Percentiles rank a stretch among this genome's conserved stretches.
Conservation (phyloP, 331 rosid genomes). For the Malus hybrid region DNA sequence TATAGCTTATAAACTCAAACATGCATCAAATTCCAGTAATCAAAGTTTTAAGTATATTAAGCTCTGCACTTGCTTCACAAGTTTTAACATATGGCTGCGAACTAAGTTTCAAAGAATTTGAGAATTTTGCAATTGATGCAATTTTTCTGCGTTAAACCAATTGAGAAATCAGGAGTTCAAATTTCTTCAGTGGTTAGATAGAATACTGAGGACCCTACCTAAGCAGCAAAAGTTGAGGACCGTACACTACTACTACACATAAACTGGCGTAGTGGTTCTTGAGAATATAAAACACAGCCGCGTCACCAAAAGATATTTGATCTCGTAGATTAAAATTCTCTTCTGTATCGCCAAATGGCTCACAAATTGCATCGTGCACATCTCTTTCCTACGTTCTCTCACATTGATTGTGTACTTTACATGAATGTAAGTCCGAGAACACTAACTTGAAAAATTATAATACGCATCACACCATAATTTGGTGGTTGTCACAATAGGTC, state of each 20-base stretch:
- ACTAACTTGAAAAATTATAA: not conserved
- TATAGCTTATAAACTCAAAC: too few species aligned
- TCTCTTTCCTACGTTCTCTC: not conserved
- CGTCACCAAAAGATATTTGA: not conserved
- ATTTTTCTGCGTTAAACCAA: too few species aligned
- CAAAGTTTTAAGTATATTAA: too few species aligned
- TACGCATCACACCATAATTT: not conserved
- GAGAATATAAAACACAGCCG: not conserved
- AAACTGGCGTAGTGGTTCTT: not conserved
- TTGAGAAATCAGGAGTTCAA: not conserved
- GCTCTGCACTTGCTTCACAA: too few species aligned
- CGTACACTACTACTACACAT: not conserved
- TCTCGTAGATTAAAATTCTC: not conserved
- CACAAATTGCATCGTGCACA: not conserved
- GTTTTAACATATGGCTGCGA: too few species aligned
- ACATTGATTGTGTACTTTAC: not conserved
- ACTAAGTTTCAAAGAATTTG: too few species aligned
- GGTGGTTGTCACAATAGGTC: not conserved
- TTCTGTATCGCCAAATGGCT: not conserved
- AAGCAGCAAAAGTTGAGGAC: not conserved
- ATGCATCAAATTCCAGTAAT: too few species aligned
- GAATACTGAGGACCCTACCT: not conserved
- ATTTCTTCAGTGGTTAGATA: not conserved
- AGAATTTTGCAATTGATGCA: too few species aligned
- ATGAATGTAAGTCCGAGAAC: not conserved